Evolutionary conservation across 257 asterid genomes (phyloP).

Genomic region (Anisodus tanguticus): DNA sequence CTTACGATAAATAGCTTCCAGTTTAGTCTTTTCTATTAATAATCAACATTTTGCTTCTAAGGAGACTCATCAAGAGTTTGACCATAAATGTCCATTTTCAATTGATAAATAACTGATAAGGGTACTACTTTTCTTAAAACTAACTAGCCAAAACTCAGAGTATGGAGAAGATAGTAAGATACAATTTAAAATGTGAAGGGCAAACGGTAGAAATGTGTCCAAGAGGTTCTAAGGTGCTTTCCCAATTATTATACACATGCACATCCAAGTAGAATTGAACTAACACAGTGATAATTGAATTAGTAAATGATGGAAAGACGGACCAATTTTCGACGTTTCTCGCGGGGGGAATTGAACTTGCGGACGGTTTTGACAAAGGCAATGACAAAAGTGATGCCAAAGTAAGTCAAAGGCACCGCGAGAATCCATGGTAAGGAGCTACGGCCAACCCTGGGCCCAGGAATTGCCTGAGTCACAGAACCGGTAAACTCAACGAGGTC

Average conservation of each 20-base stretch:
- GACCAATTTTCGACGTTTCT: conserved; percentile 82
- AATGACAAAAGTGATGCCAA: conserved; percentile 78
- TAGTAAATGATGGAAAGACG: conserved; percentile 15
- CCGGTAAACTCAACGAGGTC: conserved; percentile 95
- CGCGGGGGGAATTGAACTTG: conserved; percentile 79
- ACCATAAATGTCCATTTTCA: not conserved
- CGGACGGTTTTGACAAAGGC: conserved; percentile 80
- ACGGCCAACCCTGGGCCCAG: conserved; percentile 91
- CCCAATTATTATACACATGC: not conserved
- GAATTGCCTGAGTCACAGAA: conserved; percentile 90
- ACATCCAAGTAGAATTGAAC: not conserved
- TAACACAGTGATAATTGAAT: not conserved
- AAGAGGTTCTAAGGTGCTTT: not conserved
- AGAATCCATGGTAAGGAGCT: conserved; percentile 92
- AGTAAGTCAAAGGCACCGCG: conserved; percentile 79
- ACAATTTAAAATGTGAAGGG: not conserved
- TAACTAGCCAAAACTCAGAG: not conserved
- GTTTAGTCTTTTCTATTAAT: conserved; percentile 1
- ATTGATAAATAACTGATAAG: not conserved
- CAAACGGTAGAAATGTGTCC: not conserved
- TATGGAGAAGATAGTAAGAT: conserved; percentile 2
- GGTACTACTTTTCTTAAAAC: not conserved
- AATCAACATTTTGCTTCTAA: not conserved
- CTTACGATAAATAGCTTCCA: not conserved
- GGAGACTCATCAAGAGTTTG: not conserved